Conservation (phyloP, 257 asterid species). For the Lavandula angustifolia region DNA sequence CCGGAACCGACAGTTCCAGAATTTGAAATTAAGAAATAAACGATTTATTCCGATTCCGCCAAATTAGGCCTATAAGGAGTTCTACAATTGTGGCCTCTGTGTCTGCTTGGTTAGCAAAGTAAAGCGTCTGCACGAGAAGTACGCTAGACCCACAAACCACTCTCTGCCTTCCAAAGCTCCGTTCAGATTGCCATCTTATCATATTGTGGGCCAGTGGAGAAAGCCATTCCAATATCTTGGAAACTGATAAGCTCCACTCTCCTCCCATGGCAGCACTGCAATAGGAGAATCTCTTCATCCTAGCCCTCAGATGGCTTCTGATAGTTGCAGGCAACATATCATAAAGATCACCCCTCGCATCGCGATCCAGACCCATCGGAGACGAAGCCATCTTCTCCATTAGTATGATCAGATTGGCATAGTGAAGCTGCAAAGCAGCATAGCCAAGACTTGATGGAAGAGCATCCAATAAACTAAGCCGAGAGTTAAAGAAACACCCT, state of each 20-base stretch:
- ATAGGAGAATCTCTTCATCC: slow-evolving; percentile 41
- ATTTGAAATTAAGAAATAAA: no score
- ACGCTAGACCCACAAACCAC: slow-evolving; percentile 55
- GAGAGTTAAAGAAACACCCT: slow-evolving; percentile 45
- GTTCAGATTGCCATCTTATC: slow-evolving; percentile 75
- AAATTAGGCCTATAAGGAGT: slow-evolving; percentile 66
- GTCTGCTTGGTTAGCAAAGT: slow-evolving; percentile 60
- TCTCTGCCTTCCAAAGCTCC: slow-evolving; percentile 63
- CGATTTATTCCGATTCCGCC: no score
- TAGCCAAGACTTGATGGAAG: slow-evolving; percentile 58
- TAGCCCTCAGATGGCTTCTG: slow-evolving; percentile 53
- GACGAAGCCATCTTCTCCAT: slow-evolving; percentile 70
- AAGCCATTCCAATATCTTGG: slow-evolving; percentile 67
- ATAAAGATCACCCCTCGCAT: slow-evolving; percentile 80
- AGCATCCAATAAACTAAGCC: slow-evolving; percentile 40
- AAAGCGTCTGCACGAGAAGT: slow-evolving; percentile 80
- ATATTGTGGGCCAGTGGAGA: slow-evolving; percentile 78
- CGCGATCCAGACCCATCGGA: slow-evolving; percentile 60
- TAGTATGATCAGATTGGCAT: slow-evolving; percentile 60
- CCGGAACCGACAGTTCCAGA: no score
- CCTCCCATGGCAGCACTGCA: slow-evolving; percentile 54
- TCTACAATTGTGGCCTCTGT: slow-evolving; percentile 65
- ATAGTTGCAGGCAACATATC: slow-evolving; percentile 66
- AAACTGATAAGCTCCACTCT: slow-evolving; percentile 57
- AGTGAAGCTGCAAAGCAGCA: slow-evolving; percentile 71